Evolutionary conservation across 176 grass and related monocot genomes (phyloP).

Genomic region (Avena atlantica): DNA sequence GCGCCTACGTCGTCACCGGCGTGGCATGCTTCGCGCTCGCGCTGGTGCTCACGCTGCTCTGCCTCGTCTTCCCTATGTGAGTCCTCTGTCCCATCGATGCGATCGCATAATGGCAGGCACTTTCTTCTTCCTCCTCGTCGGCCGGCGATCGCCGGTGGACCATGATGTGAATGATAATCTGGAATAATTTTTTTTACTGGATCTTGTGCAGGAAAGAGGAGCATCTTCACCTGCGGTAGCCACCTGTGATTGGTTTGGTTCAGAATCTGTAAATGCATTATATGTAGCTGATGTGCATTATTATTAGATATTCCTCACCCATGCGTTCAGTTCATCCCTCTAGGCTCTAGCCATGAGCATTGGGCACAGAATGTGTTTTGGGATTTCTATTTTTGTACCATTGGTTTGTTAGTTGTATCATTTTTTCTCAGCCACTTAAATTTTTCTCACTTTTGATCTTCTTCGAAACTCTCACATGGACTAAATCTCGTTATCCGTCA

Average conservation of each 20-base stretch:
- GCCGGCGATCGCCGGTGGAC: not conserved
- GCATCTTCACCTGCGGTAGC: not conserved
- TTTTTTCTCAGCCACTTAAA: too few relatives aligned
- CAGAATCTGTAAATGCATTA: not conserved
- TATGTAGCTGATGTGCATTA: too few relatives aligned
- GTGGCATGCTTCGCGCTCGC: slow-evolving; percentile 59
- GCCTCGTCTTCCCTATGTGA: slow-evolving; percentile 56
- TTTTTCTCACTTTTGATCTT: too few relatives aligned
- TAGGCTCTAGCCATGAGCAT: too few relatives aligned
- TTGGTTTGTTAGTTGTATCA: too few relatives aligned
- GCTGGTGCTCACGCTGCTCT: slow-evolving; percentile 50
- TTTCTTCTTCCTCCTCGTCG: not conserved
- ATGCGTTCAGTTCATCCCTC: too few relatives aligned
- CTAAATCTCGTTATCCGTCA: too few relatives aligned
- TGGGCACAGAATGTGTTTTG: too few relatives aligned
- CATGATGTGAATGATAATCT: not conserved
- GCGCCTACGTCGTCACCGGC: slow-evolving; percentile 59
- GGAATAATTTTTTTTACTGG: not conserved
- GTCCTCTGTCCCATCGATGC: not conserved
- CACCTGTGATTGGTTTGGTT: not conserved
- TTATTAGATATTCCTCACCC: too few relatives aligned
- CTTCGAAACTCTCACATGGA: too few relatives aligned
- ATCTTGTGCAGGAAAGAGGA: slow-evolving; percentile 51
- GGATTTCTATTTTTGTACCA: too few relatives aligned
- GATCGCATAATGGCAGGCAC: not conserved